Percentiles rank a stretch among this genome's conserved stretches.
phyloP scores from a whole-genome alignment of 1,139 yeast genomes.

The Taiozyma sp. region DNA sequence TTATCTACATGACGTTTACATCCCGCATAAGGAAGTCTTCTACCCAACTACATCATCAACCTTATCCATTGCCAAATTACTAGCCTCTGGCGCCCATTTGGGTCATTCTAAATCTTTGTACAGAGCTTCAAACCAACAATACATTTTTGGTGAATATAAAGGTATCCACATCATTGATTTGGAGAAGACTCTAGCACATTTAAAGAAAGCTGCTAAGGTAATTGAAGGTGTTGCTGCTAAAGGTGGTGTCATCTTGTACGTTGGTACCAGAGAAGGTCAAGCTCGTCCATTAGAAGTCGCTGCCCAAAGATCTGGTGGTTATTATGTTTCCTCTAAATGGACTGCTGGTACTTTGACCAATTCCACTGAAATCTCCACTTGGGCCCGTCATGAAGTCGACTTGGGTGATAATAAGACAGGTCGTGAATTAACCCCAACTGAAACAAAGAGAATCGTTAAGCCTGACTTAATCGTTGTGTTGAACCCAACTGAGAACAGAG shows the following conservation, averaged over 20 bases:
- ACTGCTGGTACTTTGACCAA: slow-evolving; percentile 93
- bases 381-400: slow-evolving; percentile 64
- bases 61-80: slow-evolving; percentile 58
- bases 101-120: slow-evolving; percentile 83
- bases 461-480: slow-evolving; percentile 86
- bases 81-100: slow-evolving; percentile 93
- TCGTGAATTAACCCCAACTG: slow-evolving; percentile 46
- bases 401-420: slow-evolving; percentile 59
- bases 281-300: slow-evolving; percentile 73
- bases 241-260: slow-evolving; percentile 81
- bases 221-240: slow-evolving; percentile 74
- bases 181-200: slow-evolving; percentile 70
- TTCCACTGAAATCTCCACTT: slow-evolving; percentile 65
- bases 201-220: slow-evolving; percentile 78
- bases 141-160: slow-evolving; percentile 79
- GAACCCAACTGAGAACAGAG: slow-evolving; percentile 86
- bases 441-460: slow-evolving; percentile 47
- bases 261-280: slow-evolving; percentile 83
- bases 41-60: slow-evolving; percentile 55
- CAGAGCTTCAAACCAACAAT: slow-evolving; percentile 87
- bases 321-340: slow-evolving; percentile 85
- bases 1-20: slow-evolving; percentile 53
- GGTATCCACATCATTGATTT: slow-evolving; percentile 88
- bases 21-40: slow-evolving; percentile 63
- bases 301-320: slow-evolving; percentile 73